A percentile compares a stretch with the other conserved stretches of the same genome.
Evolutionary conservation across 352 stramenopile species (phyloP).

Genomic region (Thalassiosira hispida): DNA sequence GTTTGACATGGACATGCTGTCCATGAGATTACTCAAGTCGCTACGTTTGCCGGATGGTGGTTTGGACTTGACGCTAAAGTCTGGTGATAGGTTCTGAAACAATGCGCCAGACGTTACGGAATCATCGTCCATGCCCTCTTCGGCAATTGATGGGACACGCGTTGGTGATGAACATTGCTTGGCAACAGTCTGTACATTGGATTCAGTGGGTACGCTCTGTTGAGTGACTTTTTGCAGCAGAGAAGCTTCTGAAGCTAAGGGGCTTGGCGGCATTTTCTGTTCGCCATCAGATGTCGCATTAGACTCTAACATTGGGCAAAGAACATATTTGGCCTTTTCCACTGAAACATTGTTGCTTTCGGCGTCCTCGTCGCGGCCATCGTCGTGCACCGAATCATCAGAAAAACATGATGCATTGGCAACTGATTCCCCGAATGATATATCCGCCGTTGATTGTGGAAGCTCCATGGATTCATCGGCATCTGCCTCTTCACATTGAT

Average conservation of each 20-base stretch:
- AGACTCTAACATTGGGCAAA: not conserved
- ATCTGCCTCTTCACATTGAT: not conserved
- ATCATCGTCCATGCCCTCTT: not conserved
- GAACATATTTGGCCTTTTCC: constrained; percentile 4
- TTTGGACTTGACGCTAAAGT: constrained; percentile 40
- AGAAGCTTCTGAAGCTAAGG: not conserved
- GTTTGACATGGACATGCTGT: constrained; percentile 21
- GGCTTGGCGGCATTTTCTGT: not conserved
- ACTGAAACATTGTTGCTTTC: constrained; percentile 5
- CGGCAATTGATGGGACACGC: not conserved
- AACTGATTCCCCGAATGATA: not conserved
- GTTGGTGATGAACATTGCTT: constrained; percentile 8
- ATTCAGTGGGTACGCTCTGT: not conserved
- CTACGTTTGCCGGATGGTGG: not conserved
- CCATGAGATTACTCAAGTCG: constrained; percentile 6
- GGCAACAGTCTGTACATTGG: not conserved
- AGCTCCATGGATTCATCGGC: constrained; percentile 2
- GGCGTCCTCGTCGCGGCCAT: not conserved
- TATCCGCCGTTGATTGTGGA: not conserved
- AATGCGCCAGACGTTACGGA: constrained; percentile 19
- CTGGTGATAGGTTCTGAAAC: constrained; percentile 52
- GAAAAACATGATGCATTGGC: not conserved
- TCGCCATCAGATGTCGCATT: not conserved
- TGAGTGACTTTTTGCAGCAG: not conserved
- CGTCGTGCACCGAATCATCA: not conserved